Conservation (phyloP, 805 yeast species). For the Blastobotrys chiropterorum region DNA sequence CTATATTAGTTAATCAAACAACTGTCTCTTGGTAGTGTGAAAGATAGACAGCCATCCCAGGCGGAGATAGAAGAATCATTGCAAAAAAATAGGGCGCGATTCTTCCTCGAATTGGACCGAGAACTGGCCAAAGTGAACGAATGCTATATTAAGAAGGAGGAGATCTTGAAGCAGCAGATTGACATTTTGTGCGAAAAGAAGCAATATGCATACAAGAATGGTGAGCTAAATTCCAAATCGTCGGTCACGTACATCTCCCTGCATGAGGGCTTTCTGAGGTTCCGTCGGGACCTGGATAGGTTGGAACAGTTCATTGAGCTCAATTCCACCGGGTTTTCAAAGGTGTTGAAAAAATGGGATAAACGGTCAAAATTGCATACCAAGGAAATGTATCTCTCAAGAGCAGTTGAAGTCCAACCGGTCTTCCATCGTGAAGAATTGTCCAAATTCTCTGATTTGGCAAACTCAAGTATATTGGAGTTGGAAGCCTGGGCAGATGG, state of each 20-base stretch:
- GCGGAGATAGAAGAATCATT: constrained; percentile 45
- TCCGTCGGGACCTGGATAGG: constrained; percentile 80
- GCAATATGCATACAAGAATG: constrained; percentile 40
- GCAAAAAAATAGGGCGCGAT: constrained; percentile 85
- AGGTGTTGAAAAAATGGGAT: constrained; percentile 97
- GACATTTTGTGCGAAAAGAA: constrained; percentile 73
- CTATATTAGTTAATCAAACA: constrained; percentile 59
- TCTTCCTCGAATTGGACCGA: constrained; percentile 83
- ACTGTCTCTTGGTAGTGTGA: constrained; percentile 41
- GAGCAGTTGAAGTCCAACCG: constrained; percentile 95
- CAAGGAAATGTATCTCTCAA: constrained; percentile 81
- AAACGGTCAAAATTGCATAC: constrained; percentile 92
- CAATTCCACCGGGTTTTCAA: constrained; percentile 92
- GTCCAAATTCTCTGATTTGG: constrained; percentile 72
- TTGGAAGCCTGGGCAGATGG: constrained; percentile 64
- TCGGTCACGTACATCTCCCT: constrained; percentile 76
- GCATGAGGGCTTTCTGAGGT: constrained; percentile 83
- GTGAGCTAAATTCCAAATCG: constrained; percentile 47
- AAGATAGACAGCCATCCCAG: constrained; percentile 31
- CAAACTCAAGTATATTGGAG: constrained; percentile 49
- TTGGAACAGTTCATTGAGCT: constrained; percentile 91
- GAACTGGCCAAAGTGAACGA: constrained; percentile 92
- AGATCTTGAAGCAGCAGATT: constrained; percentile 72
- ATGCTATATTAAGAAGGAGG: constrained; percentile 88
- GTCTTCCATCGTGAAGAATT: constrained; percentile 88